Evolutionary conservation across 306 rosid genomes (phyloP).

Genomic region (Chamaecrista fasciculata): DNA sequence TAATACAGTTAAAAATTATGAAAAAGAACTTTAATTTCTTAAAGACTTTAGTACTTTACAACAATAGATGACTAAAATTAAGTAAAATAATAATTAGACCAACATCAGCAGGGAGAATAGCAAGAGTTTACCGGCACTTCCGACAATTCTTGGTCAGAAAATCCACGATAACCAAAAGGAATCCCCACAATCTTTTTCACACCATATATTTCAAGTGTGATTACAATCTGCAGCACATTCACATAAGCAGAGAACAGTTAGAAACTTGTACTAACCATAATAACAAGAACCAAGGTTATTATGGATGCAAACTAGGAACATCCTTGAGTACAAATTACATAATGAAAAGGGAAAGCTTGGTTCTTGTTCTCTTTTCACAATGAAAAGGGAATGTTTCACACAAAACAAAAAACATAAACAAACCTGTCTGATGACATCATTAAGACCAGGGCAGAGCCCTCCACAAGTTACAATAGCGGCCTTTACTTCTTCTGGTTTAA

Average conservation of each 20-base stretch:
- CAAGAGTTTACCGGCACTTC: conserved; percentile 70
- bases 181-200: conserved; percentile 89
- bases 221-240: conserved; percentile 73
- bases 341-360: conserved; percentile 16
- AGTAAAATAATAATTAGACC: background rate
- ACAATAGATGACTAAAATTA: background rate
- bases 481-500: conserved; percentile 84
- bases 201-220: conserved; percentile 97
- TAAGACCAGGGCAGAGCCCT: conserved; percentile 99
- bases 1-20: conserved; percentile 20
- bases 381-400: background rate
- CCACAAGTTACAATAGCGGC: conserved; percentile 99
- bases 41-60: background rate
- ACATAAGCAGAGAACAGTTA: conserved; percentile 23
- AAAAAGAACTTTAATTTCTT: conserved; percentile 14
- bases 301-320: conserved; percentile 7
- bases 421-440: conserved; percentile 98
- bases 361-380: conserved; percentile 6
- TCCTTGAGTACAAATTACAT: background rate
- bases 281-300: conserved; percentile 7
- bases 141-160: conserved; percentile 70
- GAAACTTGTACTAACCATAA: conserved; percentile 15
- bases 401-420: conserved; percentile 30
- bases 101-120: conserved; percentile 28
- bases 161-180: conserved; percentile 98